Evolutionary conservation across 352 stramenopile genomes (phyloP).

Genomic region (Globisporangium parvum): DNA sequence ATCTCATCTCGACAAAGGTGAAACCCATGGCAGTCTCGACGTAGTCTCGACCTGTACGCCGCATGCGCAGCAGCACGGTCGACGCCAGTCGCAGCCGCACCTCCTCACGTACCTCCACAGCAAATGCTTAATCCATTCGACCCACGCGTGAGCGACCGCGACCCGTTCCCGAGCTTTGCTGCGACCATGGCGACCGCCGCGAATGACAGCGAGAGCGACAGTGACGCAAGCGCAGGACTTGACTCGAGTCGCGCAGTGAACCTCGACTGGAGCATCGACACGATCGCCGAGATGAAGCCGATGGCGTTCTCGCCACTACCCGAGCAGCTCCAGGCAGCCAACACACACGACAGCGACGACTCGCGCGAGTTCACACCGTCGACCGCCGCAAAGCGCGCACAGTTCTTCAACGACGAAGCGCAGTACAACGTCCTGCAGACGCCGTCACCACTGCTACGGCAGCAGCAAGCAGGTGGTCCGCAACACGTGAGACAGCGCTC

Average conservation of each 20-base stretch:
- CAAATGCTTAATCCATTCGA: constrained; percentile 37
- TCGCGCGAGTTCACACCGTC: too few species aligned
- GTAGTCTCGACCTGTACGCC: not conserved
- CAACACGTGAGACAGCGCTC: too few species aligned
- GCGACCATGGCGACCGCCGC: constrained; percentile 23
- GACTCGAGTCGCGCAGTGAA: constrained; percentile 9
- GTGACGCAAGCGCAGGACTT: not conserved
- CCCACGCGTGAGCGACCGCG: constrained; percentile 19
- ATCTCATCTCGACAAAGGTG: too few species aligned
- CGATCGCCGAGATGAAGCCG: constrained; percentile 50
- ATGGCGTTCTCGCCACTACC: too few species aligned
- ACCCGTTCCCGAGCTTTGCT: constrained; percentile 49
- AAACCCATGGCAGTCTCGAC: too few species aligned
- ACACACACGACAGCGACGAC: too few species aligned
- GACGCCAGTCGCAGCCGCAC: not conserved
- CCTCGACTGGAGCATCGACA: constrained; percentile 67
- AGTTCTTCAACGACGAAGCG: too few species aligned
- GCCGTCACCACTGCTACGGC: constrained; percentile 43
- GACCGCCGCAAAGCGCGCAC: too few species aligned
- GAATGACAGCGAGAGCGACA: constrained; percentile 3
- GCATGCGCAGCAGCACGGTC: not conserved
- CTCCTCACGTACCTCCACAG: too few species aligned
- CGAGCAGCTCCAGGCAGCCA: too few species aligned
- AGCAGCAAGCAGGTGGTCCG: constrained; percentile 11
- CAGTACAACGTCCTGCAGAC: too few species aligned